Evolutionary conservation across 768 basidiomycete genomes (phyloP).

Genomic region (Collybiopsis luxurians): DNA sequence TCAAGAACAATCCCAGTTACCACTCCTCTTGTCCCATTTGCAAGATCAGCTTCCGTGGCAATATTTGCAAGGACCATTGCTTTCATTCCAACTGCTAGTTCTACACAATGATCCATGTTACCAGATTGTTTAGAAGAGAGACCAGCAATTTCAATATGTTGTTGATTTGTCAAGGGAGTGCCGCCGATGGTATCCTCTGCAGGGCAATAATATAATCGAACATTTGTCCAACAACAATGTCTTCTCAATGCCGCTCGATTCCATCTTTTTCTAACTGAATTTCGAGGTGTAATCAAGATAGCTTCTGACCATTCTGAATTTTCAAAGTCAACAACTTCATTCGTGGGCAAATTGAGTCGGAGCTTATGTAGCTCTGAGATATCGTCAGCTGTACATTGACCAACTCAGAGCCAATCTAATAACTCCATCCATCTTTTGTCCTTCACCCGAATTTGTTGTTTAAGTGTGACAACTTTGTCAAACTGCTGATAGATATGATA

Average conservation of each 20-base stretch:
- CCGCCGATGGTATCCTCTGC: conserved; percentile 22
- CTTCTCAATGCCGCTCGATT: conserved; percentile 20
- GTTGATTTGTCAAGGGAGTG: background rate
- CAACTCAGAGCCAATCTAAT: conserved; percentile 20
- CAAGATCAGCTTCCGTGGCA: conserved; percentile 37
- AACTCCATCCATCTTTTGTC: conserved; percentile 30
- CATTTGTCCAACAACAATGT: conserved; percentile 14
- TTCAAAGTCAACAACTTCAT: conserved; percentile 15
- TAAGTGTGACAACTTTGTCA: conserved; percentile 27
- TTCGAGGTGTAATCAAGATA: conserved; percentile 25
- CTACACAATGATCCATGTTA: conserved; percentile 13
- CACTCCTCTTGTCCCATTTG: conserved; percentile 33
- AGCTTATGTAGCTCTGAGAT: conserved; percentile 22
- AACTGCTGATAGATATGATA: conserved; percentile 24
- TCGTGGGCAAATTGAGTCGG: conserved; percentile 13
- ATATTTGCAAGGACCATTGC: conserved; percentile 38
- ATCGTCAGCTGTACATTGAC: conserved; percentile 20
- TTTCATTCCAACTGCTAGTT: conserved; percentile 31
- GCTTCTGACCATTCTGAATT: conserved; percentile 19
- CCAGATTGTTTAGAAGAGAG: background rate
- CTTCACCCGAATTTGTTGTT: conserved; percentile 28
- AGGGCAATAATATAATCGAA: conserved; percentile 17
- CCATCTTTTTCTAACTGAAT: conserved; percentile 25
- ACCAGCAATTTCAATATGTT: background rate
- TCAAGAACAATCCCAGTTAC: conserved; percentile 31